Conservation (phyloP, 495 filamentous ascomycete species). For the Neurospora sp. region DNA sequence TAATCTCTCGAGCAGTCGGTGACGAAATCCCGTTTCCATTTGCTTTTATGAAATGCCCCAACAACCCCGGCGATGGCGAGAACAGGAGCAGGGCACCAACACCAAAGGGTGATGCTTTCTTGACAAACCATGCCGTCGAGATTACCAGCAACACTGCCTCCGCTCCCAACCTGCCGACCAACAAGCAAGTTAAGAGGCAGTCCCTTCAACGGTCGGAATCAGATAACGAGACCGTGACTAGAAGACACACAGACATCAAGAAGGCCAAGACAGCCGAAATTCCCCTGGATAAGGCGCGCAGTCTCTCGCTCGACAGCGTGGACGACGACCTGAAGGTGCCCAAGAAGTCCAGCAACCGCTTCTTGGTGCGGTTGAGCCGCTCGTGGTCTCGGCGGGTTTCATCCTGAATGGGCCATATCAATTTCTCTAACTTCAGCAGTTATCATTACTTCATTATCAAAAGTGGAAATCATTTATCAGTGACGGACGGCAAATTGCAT, state of each 20-base stretch:
- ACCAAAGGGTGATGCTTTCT: slow-evolving; percentile 3
- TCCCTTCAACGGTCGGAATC: background rate
- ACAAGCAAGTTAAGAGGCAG: background rate
- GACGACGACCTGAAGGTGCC: slow-evolving; percentile 10
- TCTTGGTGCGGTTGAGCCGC: slow-evolving; percentile 12
- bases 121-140: background rate
- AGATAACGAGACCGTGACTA: background rate
- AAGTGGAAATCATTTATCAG: background rate
- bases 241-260: background rate
- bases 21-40: slow-evolving; percentile 17
- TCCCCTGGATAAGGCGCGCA: slow-evolving; percentile 6
- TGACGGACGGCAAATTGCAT: background rate
- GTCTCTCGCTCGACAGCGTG: slow-evolving; percentile 11
- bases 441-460: background rate
- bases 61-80: background rate
- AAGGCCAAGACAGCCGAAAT: background rate
- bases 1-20: slow-evolving; percentile 13
- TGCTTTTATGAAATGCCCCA: slow-evolving; percentile 15
- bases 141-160: background rate
- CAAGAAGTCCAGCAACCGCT: slow-evolving; percentile 5
- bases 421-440: background rate
- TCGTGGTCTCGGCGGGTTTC: slow-evolving; percentile 16
- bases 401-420: background rate
- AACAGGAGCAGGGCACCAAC: background rate
- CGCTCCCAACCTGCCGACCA: background rate